phyloP scores from a whole-genome alignment of 805 yeast species.

The Nakazawaea wickerhamii region DNA sequence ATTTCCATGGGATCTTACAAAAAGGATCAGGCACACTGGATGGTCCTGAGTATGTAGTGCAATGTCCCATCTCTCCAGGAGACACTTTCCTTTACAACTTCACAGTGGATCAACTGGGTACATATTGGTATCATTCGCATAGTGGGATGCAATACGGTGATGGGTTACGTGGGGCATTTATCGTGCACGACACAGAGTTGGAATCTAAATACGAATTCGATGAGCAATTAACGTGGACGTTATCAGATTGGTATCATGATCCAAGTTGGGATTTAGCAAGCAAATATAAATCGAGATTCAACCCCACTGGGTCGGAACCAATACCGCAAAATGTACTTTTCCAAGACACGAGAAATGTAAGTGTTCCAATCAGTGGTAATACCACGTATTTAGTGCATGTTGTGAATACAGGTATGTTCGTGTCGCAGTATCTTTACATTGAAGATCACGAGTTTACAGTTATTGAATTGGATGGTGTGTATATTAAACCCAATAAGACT shows the following conservation, averaged over 20 bases:
- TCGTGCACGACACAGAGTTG: slow-evolving; percentile 44
- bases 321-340: slow-evolving; percentile 62
- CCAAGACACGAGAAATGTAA: slow-evolving; percentile 56
- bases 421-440: slow-evolving; percentile 61
- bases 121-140: slow-evolving; percentile 85
- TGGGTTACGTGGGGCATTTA: slow-evolving; percentile 66
- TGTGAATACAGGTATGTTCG: slow-evolving; percentile 66
- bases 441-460: slow-evolving; percentile 70
- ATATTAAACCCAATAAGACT: slow-evolving; percentile 51
- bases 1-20: slow-evolving; percentile 77
- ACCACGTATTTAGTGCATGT: slow-evolving; percentile 62
- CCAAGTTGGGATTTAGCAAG: slow-evolving; percentile 40
- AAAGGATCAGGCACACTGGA: slow-evolving; percentile 60
- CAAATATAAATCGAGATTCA: slow-evolving; percentile 54
- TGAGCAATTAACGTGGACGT: slow-evolving; percentile 50
- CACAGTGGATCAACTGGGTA: slow-evolving; percentile 66
- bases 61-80: slow-evolving; percentile 73
- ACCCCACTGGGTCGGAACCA: slow-evolving; percentile 86
- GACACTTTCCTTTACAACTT: slow-evolving; percentile 65
- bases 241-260: slow-evolving; percentile 63
- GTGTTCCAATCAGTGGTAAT: slow-evolving; percentile 50
- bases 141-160: slow-evolving; percentile 74
- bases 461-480: slow-evolving; percentile 73
- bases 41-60: slow-evolving; percentile 76
- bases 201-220: slow-evolving; percentile 43